A percentile compares a stretch with the other conserved stretches of the same genome.
Evolutionary conservation across 2,329 filamentous ascomycete genomes (phyloP).

Genomic region (Boeremia exigua): DNA sequence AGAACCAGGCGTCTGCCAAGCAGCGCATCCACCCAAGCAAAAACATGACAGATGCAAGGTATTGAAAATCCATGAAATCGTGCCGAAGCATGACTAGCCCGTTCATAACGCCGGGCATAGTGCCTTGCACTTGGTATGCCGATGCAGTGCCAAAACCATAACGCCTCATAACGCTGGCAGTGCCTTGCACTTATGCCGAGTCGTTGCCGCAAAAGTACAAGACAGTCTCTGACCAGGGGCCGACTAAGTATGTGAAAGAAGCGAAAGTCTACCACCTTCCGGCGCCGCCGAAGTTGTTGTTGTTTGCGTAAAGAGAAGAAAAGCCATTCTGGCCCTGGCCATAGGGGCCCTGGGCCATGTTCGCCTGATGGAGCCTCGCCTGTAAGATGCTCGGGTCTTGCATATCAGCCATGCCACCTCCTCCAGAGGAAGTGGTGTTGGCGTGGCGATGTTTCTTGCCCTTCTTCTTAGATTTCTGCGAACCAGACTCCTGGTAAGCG

Average conservation of each 20-base stretch:
- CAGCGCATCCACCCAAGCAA: conserved; percentile 41
- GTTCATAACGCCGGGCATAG: conserved; percentile 48
- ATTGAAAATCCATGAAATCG: conserved; percentile 43
- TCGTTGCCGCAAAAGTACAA: conserved; percentile 40
- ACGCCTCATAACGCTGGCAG: conserved; percentile 34
- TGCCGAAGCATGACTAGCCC: conserved; percentile 37
- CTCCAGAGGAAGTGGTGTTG: conserved; percentile 99
- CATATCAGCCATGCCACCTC: conserved; percentile 99
- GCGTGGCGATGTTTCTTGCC: conserved; percentile 99
- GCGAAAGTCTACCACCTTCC: conserved; percentile 47
- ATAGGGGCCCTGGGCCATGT: conserved; percentile 83
- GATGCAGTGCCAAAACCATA: conserved; percentile 47
- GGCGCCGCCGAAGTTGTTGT: conserved; percentile 51
- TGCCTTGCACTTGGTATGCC: conserved; percentile 43
- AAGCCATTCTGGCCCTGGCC: conserved; percentile 93
- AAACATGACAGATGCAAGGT: conserved; percentile 35
- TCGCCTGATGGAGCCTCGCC: conserved; percentile 92
- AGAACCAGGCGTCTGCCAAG: conserved; percentile 45
- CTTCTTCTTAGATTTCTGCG: conserved; percentile 99
- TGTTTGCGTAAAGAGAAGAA: conserved; percentile 78
- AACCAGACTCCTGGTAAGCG: conserved; percentile 86
- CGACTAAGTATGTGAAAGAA: conserved; percentile 43
- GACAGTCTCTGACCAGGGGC: conserved; percentile 37
- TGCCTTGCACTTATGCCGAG: conserved; percentile 19
- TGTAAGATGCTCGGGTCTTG: conserved; percentile 99